phyloP scores from a whole-genome alignment of 176 grass and related monocot species.

The Metroxylon sagu region DNA sequence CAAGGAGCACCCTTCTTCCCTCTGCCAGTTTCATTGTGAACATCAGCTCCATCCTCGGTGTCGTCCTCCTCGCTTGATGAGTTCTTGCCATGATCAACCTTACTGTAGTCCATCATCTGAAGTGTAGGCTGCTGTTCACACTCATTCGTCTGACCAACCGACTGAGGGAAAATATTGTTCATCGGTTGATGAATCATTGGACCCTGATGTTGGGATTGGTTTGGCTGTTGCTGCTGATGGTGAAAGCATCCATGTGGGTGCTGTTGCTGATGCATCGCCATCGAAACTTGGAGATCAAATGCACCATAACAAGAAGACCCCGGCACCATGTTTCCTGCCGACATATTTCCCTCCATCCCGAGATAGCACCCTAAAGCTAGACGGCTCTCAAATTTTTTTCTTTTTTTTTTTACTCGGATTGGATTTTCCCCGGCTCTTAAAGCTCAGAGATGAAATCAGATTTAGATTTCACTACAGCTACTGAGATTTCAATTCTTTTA shows the following conservation, averaged over 20 bases:
- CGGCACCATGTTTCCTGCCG: conserved; percentile 22
- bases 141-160: conserved; percentile 14
- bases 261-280: conserved; percentile 15
- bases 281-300: conserved; percentile 19
- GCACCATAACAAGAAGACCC: conserved; percentile 1
- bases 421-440: too few species aligned
- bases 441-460: too few species aligned
- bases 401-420: too few species aligned
- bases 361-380: too few species aligned
- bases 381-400: too few species aligned
- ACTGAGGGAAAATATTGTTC: conserved; percentile 14
- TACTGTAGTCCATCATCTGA: background rate
- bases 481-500: too few species aligned
- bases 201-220: too few species aligned
- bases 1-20: conserved; percentile 21
- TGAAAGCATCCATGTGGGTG: background rate
- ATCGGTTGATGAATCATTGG: conserved; percentile 11
- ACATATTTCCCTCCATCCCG: conserved; percentile 35
- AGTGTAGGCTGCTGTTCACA: background rate
- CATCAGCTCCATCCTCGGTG: conserved; percentile 30
- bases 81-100: conserved; percentile 17
- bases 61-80: conserved; percentile 26
- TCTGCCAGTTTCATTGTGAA: conserved; percentile 6
- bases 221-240: background rate
- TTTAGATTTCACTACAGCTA: too few species aligned